Conservation (phyloP, 2,329 filamentous ascomycete species). For the Fonsecaea monophora region DNA sequence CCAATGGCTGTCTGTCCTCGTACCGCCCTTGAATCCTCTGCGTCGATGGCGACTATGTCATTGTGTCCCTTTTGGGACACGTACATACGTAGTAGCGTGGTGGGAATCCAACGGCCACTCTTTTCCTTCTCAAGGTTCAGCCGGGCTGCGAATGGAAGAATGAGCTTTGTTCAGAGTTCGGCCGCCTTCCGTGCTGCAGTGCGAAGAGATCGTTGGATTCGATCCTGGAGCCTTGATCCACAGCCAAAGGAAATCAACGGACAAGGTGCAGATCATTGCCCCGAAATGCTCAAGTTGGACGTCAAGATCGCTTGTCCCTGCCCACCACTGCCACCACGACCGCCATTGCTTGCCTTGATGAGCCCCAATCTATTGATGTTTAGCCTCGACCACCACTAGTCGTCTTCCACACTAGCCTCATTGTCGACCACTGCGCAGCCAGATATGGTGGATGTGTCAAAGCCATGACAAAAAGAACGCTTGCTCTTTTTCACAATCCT, state of each 20-base stretch:
- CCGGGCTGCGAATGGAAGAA: neutral
- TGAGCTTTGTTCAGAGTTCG: neutral
- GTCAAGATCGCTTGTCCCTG: neutral
- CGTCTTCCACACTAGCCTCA: neutral
- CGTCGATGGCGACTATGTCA: neutral
- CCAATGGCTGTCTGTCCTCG: neutral
- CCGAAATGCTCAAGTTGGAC: neutral
- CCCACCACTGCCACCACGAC: too few relatives aligned
- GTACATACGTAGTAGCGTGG: neutral
- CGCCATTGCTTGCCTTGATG: neutral
- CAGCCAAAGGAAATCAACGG: neutral
- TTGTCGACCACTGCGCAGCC: neutral
- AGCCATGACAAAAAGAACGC: neutral
- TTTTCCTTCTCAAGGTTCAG: neutral
- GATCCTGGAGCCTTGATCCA: neutral
- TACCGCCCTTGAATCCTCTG: neutral
- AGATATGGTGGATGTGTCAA: neutral
- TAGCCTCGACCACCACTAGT: neutral
- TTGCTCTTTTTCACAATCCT: neutral
- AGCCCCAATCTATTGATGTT: conserved; percentile 1
- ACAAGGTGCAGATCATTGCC: neutral
- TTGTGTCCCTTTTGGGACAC: neutral
- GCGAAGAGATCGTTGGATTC: neutral
- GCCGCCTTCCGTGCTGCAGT: neutral
- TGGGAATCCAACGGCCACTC: neutral